A percentile compares a stretch with the other conserved stretches of the same genome.
These are phyloP conservation scores for Sphagnurus paluster DNA, from an alignment of 1,284 basidiomycete species.

Conservation along the genomic window DNA sequence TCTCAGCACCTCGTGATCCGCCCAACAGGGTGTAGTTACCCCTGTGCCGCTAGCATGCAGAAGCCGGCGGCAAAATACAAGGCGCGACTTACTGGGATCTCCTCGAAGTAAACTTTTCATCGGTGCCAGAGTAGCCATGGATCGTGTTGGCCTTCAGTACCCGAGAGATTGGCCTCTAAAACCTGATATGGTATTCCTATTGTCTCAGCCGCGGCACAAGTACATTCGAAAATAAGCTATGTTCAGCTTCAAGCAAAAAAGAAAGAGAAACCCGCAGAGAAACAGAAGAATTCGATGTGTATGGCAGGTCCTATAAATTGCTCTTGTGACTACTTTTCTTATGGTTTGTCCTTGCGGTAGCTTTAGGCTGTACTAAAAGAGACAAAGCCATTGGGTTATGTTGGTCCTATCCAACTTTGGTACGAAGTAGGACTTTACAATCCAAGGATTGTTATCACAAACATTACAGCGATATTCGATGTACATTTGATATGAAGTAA, in stretches of 20 bases:
- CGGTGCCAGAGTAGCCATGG: background rate
- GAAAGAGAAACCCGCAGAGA: slow-evolving; percentile 4
- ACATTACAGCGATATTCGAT: no score
- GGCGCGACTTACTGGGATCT: slow-evolving; percentile 5
- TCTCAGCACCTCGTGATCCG: slow-evolving; percentile 1
- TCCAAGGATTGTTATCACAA: no score
- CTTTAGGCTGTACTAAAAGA: background rate
- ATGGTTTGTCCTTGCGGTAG: background rate
- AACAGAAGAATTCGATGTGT: slow-evolving; percentile 6
- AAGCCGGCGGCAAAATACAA: no score
- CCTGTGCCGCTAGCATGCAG: no score
- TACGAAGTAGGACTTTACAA: no score
- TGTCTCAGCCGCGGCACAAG: slow-evolving; percentile 2
- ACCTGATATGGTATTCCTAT: slow-evolving; percentile 7
- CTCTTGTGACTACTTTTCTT: background rate
- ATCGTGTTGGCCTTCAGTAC: no score
- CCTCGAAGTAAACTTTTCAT: background rate
- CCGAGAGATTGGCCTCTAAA: no score
- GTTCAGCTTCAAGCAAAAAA: no score
- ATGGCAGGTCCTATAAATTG: background rate
- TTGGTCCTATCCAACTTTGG: no score
- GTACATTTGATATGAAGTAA: background rate
- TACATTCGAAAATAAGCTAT: background rate
- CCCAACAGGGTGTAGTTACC: background rate
- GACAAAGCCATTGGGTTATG: slow-evolving; percentile 5